Evolutionary conservation across 163 green algal genomes (phyloP).

Genomic region (Coccomyxa subellipsoidea): DNA sequence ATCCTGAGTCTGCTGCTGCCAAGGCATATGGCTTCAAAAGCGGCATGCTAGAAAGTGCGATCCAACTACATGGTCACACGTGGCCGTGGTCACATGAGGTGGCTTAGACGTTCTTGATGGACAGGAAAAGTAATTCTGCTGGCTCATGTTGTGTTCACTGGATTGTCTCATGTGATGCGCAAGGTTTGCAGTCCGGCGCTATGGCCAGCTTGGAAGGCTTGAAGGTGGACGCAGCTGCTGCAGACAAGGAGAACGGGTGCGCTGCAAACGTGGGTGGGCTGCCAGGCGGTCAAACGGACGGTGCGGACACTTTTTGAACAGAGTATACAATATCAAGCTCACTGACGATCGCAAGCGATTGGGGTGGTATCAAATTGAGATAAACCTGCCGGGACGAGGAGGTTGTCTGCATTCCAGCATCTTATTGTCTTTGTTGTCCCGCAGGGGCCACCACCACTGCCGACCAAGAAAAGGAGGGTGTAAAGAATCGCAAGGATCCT

Average conservation of each 20-base stretch:
- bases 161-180: neutral
- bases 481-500: neutral
- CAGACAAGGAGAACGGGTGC: slow-evolving; percentile 9
- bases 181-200: neutral
- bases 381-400: too few species aligned
- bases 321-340: too few species aligned
- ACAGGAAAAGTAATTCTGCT: too few species aligned
- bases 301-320: neutral
- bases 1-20: slow-evolving; percentile 69
- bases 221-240: neutral
- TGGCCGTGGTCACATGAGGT: too few species aligned
- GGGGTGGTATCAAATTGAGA: too few species aligned
- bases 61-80: too few species aligned
- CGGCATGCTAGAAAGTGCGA: slow-evolving; percentile 31
- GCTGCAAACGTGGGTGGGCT: slow-evolving; percentile 14
- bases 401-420: too few species aligned
- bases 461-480: neutral
- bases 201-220: neutral
- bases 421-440: too few species aligned
- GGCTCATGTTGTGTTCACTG: too few species aligned
- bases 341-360: too few species aligned
- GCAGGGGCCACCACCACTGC: too few species aligned
- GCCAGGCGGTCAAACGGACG: neutral
- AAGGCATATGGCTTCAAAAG: slow-evolving; percentile 74
- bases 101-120: too few species aligned